phyloP scores from a whole-genome alignment of 2,329 filamentous ascomycete species.

The Ceratocystis variospora region DNA sequence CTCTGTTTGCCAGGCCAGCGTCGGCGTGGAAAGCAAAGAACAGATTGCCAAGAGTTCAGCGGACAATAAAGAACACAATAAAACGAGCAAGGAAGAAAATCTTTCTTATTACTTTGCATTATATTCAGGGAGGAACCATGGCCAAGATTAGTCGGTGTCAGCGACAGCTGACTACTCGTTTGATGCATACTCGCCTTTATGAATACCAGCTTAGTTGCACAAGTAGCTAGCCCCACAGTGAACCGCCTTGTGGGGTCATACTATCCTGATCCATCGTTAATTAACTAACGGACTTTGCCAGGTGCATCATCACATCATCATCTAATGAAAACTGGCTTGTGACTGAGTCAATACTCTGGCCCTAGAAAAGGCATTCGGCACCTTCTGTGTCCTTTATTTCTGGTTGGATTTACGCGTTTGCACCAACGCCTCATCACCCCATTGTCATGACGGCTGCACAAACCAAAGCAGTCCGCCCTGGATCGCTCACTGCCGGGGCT shows the following conservation, averaged over 20 bases:
- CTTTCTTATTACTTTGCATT: background rate
- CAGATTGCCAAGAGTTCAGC: background rate
- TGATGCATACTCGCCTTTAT: background rate
- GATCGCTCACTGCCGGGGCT: background rate
- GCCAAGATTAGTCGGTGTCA: background rate
- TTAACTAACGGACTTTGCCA: background rate
- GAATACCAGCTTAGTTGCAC: background rate
- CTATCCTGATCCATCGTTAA: background rate
- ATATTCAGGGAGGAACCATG: background rate
- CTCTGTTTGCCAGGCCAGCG: background rate
- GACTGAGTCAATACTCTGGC: background rate
- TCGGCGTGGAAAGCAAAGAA: background rate
- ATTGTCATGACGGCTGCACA: slow-evolving; percentile 9
- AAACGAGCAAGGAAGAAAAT: slow-evolving; percentile 1
- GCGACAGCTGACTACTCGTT: background rate
- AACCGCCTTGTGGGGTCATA: background rate
- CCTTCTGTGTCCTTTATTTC: background rate
- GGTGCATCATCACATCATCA: background rate
- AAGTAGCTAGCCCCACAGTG: background rate
- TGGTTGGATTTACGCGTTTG: background rate
- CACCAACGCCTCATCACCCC: too few relatives aligned
- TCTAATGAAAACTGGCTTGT: background rate
- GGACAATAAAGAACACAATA: background rate
- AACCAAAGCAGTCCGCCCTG: slow-evolving; percentile 1
- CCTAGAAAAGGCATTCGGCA: background rate